Evolutionary conservation across 306 rosid genomes (phyloP), one percentile per base, ranked within the genome.

Genomic region (Medicago truncatula): DNA sequence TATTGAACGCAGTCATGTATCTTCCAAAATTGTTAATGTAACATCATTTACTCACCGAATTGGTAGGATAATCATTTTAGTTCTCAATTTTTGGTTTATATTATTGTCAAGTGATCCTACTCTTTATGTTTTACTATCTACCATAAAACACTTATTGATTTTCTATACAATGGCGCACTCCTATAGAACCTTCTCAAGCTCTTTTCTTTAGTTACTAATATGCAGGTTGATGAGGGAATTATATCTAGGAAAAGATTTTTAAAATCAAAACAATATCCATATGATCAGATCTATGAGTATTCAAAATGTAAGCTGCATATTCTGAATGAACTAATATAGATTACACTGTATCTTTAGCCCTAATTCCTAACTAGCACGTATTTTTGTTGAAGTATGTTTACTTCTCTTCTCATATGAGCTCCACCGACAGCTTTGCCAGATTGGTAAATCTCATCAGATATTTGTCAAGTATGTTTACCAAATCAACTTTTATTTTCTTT

Each of bases 1-100:
- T 77, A 91, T 94, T 54, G 84, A 73, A 81, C 85, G 86, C 72
- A 92, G 95, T 60, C 92, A 86, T 21, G 71, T 82, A 53, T 86
- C 98, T 76, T 85, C 98, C 61, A 89, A 89, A 67, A 66, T 94
- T 70, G 93, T 94, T 83, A 94, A 94, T 78, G 92, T 92, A 59
- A 70, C 96, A 63, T 94, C 95, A 76, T 94, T 94, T 73, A 94
- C 97, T 18, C 97, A 92, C 88, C 89, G 87, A 81, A 78, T 31
- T 67, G 98, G 93, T 94, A 75, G 73, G 81, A 53, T 80, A 76
- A 77, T 80, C 14, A 17, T 34, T 66, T 23, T 71, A 50, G 31
- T 81, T 41, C 47, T 43, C 44, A 41, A 28, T 75, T 71, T 10
- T 78, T 57, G 5, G 34, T 64, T 28, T 78, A 54, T 62, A 9